Percentiles rank a stretch among this genome's conserved stretches.
phyloP scores from a whole-genome alignment of 1,139 yeast genomes.

The Magnusiomyces suaveolens region DNA sequence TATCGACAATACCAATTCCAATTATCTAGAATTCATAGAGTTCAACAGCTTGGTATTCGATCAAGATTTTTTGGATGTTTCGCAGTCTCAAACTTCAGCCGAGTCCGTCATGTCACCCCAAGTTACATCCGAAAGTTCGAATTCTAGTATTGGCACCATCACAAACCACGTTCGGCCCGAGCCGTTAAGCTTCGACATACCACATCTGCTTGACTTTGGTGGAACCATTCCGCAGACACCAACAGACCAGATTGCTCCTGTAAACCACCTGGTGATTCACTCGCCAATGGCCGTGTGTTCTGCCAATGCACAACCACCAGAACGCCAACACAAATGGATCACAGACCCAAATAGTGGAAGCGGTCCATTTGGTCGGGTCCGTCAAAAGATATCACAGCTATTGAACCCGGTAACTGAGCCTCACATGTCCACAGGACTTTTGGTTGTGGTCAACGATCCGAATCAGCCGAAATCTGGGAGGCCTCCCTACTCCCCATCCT shows the following conservation, averaged over 20 bases:
- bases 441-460: too few species aligned
- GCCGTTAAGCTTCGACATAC: too few species aligned
- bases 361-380: too few species aligned
- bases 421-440: too few species aligned
- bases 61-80: neutral
- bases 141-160: too few species aligned
- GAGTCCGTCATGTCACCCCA: too few species aligned
- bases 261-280: neutral
- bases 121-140: too few species aligned
- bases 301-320: constrained; percentile 2
- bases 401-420: too few species aligned
- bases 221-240: neutral
- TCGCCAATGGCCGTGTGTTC: constrained; percentile 22
- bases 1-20: neutral
- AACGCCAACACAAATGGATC: neutral
- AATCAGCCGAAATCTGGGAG: too few species aligned
- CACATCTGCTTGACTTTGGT: neutral
- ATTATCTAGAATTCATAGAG: neutral
- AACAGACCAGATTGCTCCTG: neutral
- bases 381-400: too few species aligned
- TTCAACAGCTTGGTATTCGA: neutral
- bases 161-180: too few species aligned
- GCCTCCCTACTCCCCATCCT: neutral
- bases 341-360: too few species aligned
- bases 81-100: neutral